Evolutionary conservation across 352 stramenopile species (phyloP).

Genomic region (Pythium scleroteichum): DNA sequence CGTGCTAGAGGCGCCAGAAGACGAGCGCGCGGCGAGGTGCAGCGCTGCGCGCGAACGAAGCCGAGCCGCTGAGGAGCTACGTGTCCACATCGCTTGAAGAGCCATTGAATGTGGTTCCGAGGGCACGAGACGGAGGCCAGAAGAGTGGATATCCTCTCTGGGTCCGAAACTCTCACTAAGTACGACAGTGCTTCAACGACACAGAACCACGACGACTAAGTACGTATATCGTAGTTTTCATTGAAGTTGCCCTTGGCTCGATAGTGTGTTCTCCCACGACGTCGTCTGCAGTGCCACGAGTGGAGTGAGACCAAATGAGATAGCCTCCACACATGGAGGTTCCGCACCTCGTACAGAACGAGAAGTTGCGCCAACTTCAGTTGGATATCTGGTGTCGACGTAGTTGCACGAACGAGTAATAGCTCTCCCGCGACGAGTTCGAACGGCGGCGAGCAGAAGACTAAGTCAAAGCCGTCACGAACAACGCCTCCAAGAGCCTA

Average conservation of each 20-base stretch:
- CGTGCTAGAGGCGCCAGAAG: no score
- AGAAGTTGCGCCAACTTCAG: conserved; percentile 14
- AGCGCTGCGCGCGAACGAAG: no score
- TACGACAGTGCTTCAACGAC: neutral
- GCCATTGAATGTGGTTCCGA: no score
- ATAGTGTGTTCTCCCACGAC: neutral
- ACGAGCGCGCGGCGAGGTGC: no score
- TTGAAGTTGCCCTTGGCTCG: neutral
- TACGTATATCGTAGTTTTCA: neutral
- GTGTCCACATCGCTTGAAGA: no score
- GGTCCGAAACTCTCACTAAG: neutral
- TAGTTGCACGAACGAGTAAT: conserved; percentile 4
- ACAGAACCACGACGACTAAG: neutral
- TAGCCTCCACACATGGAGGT: no score
- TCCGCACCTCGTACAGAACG: conserved; percentile 13
- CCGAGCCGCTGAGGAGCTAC: no score
- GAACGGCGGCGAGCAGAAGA: conserved; percentile 7
- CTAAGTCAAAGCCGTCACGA: conserved; percentile 3
- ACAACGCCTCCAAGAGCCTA: conserved; percentile 1
- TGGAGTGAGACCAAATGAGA: neutral
- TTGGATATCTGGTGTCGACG: neutral
- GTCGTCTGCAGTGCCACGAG: neutral
- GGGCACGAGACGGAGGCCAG: no score
- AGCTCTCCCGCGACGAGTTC: conserved; percentile 17
- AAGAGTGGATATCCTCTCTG: no score